Base-by-base conservation (phyloP, 2,329 filamentous ascomycete genomes). In the Xylaria sp. region DNA sequence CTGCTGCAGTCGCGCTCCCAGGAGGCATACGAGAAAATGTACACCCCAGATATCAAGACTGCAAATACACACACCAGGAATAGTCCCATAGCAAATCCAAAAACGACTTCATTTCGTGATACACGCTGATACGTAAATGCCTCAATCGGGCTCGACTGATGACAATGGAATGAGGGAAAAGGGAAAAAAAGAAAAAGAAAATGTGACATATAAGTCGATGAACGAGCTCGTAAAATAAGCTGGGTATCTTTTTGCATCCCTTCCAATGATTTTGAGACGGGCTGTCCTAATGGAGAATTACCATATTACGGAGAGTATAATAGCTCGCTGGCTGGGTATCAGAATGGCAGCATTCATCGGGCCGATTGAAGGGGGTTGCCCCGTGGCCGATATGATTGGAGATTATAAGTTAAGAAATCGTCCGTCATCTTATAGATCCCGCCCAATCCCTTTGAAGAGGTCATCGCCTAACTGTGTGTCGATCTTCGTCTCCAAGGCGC, bases 371-470 rank as follows among this genome's bases (percentile, higher is more conserved):
- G 61, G 36, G 38, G 3, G 11, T 33, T 26, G 42, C 61, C 40
- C 53, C 26, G 28, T 46, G 38, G 15, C 51, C 28, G 42, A 49
- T 53, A 36, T 23, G 6, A 59, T 48, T 54, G 36, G 54, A 56
- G 46, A 40, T 13, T 5, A n/a, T 6, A 2, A 31, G 51, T 33
- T 57, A 53, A n/a, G 36, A 62, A 70, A 66, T 38, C 57, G 70
- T 66, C 10, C 7, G 13, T 42, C 58, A 23, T 66, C 65, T 65
- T 62, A 66, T 17, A 58, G 20, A 40, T 68, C 66, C 46, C 61
- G 51, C 11, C 66, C 67, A 77, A 89, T 89, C 70, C 85, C 82
- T 75, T 88, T 88, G 78, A 89, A 89, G 40, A 89, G 79, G 69
- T 89, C 86, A 67, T 80, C 78, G 59, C 86, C 86, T 49, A 86